A percentile compares a stretch with the other conserved stretches of the same genome.
phyloP scores from a whole-genome alignment of 306 rosid genomes.

The Castanea crenata region DNA sequence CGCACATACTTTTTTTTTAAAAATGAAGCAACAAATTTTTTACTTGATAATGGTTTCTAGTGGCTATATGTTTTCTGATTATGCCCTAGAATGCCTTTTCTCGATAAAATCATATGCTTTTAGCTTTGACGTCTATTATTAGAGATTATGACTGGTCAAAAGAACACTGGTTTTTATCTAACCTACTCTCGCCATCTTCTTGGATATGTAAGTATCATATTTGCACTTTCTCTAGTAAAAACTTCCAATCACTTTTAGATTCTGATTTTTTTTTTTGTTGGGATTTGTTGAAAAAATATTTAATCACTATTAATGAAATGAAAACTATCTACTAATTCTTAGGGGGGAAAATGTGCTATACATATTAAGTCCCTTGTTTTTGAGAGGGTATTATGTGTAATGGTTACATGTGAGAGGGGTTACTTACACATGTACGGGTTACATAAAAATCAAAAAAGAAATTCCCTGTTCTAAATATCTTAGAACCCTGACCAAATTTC shows the following conservation, averaged over 20 bases:
- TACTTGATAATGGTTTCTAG: not conserved
- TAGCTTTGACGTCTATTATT: slow-evolving; percentile 34
- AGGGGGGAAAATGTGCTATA: no score
- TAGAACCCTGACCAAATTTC: no score
- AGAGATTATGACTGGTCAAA: slow-evolving; percentile 33
- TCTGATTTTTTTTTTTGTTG: not conserved
- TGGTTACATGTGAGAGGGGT: no score
- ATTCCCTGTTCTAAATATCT: not conserved
- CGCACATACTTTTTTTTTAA: no score
- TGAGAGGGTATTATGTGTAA: no score
- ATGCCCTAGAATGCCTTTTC: slow-evolving; percentile 19
- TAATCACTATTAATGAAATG: not conserved
- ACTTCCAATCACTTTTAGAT: not conserved
- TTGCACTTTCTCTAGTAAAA: not conserved
- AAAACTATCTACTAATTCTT: no score
- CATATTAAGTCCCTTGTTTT: no score
- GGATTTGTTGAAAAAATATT: not conserved
- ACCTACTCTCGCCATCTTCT: slow-evolving; percentile 9
- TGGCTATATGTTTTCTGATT: slow-evolving; percentile 39
- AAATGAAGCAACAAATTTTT: not conserved
- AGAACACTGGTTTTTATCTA: slow-evolving; percentile 17
- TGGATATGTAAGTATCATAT: slow-evolving; percentile 23
- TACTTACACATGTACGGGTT: no score
- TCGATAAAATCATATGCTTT: slow-evolving; percentile 34
- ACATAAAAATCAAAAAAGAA: no score